Evolutionary conservation across 2,329 filamentous ascomycete species (phyloP).

Genomic region (Sclerotinia minor): DNA sequence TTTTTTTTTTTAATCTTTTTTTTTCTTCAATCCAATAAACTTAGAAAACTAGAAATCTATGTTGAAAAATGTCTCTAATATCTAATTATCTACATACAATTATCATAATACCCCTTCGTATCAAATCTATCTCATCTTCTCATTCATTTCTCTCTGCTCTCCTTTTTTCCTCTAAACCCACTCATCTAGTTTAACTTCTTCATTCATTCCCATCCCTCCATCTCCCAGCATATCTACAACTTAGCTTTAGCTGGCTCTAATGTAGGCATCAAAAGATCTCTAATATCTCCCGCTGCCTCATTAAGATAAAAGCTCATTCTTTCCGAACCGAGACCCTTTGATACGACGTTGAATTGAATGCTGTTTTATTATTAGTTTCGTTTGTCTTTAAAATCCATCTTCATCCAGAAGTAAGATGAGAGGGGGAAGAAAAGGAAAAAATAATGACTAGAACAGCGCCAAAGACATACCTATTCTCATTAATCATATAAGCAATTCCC

Average conservation of each 20-base stretch:
- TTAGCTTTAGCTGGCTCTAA: conserved; percentile 82
- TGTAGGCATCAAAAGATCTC: conserved; percentile 80
- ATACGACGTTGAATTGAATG: conserved; percentile 97
- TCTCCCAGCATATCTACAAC: conserved; percentile 55
- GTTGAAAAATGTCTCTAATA: too few species aligned
- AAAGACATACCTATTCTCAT: conserved; percentile 78
- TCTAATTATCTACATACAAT: too few species aligned
- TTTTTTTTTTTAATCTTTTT: too few species aligned
- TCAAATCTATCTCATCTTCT: too few species aligned
- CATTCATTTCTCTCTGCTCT: too few species aligned
- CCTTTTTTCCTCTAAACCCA: too few species aligned
- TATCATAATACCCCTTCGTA: too few species aligned
- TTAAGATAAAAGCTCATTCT: conserved; percentile 96
- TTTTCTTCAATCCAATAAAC: too few species aligned
- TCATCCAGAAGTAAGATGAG: background rate
- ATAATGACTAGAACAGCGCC: background rate
- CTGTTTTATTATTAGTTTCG: conserved; percentile 47
- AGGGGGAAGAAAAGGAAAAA: background rate
- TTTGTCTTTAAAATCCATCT: background rate
- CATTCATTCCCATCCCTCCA: too few species aligned
- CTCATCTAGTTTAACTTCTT: too few species aligned
- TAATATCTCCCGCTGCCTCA: conserved; percentile 87
- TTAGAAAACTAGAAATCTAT: too few species aligned
- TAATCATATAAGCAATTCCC: conserved; percentile 99
- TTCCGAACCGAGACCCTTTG: conserved; percentile 85